These are phyloP conservation scores for Penicillium verhagenii DNA, from an alignment of 495 filamentous ascomycete genomes.

Conservation along the genomic window DNA sequence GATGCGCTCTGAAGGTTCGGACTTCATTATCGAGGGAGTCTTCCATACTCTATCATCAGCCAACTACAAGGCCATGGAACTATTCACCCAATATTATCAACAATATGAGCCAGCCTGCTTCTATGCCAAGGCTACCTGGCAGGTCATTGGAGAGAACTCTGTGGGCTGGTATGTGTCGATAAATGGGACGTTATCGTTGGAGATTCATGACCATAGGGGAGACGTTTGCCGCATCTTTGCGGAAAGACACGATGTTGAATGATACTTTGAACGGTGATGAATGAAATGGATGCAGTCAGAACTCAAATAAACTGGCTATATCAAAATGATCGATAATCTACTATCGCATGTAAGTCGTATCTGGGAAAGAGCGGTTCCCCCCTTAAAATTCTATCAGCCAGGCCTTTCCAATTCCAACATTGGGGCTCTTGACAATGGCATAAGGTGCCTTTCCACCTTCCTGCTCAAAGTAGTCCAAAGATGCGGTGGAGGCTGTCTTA, in stretches of 20 bases:
- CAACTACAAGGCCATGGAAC: constrained; percentile 2
- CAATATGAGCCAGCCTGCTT: neutral
- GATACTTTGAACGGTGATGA: neutral
- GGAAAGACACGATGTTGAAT: constrained; percentile 6
- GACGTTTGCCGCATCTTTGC: constrained; percentile 5
- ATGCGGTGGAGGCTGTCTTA: constrained; percentile 51
- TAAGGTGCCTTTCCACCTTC: constrained; percentile 65
- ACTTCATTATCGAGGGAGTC: constrained; percentile 10
- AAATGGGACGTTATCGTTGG: constrained; percentile 6
- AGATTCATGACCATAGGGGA: neutral
- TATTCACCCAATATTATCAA: neutral
- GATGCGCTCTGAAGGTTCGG: neutral
- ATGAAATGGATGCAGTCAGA: neutral
- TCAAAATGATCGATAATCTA: constrained; percentile 9
- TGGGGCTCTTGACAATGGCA: constrained; percentile 78
- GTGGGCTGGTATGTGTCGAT: constrained; percentile 9
- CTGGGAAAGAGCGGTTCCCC: neutral
- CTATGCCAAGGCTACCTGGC: neutral
- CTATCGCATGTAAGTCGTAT: constrained; percentile 16
- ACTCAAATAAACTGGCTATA: neutral
- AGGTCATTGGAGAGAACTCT: constrained; percentile 1
- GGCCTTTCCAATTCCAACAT: constrained; percentile 70
- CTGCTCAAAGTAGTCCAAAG: constrained; percentile 60
- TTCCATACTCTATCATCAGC: neutral
- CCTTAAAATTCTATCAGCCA: constrained; percentile 74